Conservation (phyloP, 495 filamentous ascomycete species). For the Coniosporium apollinis region DNA sequence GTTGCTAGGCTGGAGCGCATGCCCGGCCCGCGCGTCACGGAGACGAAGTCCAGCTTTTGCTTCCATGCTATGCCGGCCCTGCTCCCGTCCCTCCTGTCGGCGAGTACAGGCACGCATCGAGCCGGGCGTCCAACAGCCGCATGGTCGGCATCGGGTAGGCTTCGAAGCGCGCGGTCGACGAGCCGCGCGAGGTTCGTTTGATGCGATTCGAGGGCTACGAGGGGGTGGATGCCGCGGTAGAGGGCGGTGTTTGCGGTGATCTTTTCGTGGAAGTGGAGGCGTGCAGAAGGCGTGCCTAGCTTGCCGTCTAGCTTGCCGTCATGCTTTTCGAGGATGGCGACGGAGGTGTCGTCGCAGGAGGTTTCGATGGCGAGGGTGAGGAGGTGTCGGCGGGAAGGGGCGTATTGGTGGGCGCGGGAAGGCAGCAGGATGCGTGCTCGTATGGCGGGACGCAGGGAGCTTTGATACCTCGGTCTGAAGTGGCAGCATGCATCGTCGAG, state of each 20-base stretch:
- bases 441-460: no score
- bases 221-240: conserved; percentile 64
- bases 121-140: no score
- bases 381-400: no score
- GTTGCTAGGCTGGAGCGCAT: conserved; percentile 59
- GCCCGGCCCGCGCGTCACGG: conserved; percentile 77
- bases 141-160: conserved; percentile 31
- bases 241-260: conserved; percentile 57
- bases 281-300: conserved; percentile 9
- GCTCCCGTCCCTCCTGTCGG: background rate
- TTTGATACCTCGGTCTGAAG: no score
- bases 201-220: conserved; percentile 56
- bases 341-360: conserved; percentile 93
- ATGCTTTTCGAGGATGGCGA: conserved; percentile 53
- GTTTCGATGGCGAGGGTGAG: conserved; percentile 77
- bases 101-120: background rate
- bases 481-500: no score
- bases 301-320: conserved; percentile 1
- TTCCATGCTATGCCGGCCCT: conserved; percentile 11
- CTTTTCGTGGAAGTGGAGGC: conserved; percentile 64
- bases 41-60: conserved; percentile 61
- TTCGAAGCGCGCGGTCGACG: conserved; percentile 41
- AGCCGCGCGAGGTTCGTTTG: conserved; percentile 48
- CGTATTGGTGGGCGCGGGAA: no score
- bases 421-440: no score